phyloP scores from a whole-genome alignment of 768 basidiomycete species.

The Neoboletus subvelutipes region DNA sequence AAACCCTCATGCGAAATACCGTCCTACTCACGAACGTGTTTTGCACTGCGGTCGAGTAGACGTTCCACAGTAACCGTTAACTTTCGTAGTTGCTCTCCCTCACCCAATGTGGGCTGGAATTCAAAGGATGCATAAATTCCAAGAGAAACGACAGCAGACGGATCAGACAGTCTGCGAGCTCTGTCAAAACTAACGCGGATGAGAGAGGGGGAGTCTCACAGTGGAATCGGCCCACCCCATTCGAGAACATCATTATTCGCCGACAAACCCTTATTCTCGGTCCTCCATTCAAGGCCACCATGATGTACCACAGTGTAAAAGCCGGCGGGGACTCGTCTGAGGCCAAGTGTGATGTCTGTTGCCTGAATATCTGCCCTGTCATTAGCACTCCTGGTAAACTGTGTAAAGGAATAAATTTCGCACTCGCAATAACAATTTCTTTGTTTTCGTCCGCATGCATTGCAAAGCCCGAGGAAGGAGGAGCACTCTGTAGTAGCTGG shows the following conservation, averaged over 20 bases:
- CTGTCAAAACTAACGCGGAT: not conserved
- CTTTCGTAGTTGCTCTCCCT: not conserved
- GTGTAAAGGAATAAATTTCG: not conserved
- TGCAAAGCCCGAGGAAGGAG: not conserved
- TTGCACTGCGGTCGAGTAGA: not conserved
- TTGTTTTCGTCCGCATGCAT: not conserved
- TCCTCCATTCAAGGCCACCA: not conserved
- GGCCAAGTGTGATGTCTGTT: not conserved
- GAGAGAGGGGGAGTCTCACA: not conserved
- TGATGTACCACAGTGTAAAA: not conserved
- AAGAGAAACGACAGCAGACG: not conserved
- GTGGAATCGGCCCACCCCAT: constrained; percentile 1
- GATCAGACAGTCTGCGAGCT: not conserved
- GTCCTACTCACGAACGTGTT: not conserved
- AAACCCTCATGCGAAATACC: too few relatives aligned
- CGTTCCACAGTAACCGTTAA: not conserved
- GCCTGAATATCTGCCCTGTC: not conserved
- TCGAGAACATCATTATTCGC: not conserved
- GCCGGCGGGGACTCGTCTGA: not conserved
- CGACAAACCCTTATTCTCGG: not conserved
- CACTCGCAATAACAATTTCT: not conserved
- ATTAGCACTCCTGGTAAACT: not conserved
- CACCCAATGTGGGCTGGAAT: not conserved
- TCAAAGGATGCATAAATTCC: not conserved
- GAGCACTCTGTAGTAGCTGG: not conserved